phyloP scores from a whole-genome alignment of 768 basidiomycete species.

The Suillus americanus region DNA sequence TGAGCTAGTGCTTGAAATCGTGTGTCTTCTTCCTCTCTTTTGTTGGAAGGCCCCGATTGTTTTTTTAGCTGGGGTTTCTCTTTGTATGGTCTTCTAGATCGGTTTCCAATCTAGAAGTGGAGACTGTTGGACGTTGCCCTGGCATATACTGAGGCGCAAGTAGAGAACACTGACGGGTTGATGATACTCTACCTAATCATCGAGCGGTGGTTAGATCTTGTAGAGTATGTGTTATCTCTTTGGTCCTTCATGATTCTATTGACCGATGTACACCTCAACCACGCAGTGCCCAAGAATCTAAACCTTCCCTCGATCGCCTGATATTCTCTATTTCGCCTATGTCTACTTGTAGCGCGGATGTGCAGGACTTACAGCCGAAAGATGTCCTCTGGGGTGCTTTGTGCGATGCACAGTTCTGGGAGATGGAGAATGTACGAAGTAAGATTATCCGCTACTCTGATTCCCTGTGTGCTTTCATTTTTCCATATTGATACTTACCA shows the following conservation, averaged over 20 bases:
- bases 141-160: conserved; percentile 22
- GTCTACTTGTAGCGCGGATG: conserved; percentile 11
- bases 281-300: conserved; percentile 42
- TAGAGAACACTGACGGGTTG: conserved; percentile 25
- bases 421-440: conserved; percentile 62
- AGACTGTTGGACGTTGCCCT: conserved; percentile 21
- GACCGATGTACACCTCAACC: not conserved
- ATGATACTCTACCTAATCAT: conserved; percentile 56
- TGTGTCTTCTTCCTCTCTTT: conserved; percentile 29
- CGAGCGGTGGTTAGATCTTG: conserved; percentile 65
- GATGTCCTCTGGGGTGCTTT: conserved; percentile 30
- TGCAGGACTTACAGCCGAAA: conserved; percentile 9
- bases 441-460: conserved; percentile 17
- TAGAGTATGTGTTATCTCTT: conserved; percentile 54
- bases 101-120: conserved; percentile 19
- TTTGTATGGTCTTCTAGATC: not conserved
- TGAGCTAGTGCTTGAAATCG: conserved; percentile 51
- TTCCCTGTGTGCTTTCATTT: conserved; percentile 2
- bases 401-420: conserved; percentile 72
- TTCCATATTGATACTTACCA: conserved; percentile 42
- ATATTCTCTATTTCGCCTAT: conserved; percentile 29
- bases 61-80: conserved; percentile 3
- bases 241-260: not conserved
- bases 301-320: conserved; percentile 39
- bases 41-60: not conserved